Conservation (phyloP, 2,329 filamentous ascomycete species). For the Podosphaera aphanis region DNA sequence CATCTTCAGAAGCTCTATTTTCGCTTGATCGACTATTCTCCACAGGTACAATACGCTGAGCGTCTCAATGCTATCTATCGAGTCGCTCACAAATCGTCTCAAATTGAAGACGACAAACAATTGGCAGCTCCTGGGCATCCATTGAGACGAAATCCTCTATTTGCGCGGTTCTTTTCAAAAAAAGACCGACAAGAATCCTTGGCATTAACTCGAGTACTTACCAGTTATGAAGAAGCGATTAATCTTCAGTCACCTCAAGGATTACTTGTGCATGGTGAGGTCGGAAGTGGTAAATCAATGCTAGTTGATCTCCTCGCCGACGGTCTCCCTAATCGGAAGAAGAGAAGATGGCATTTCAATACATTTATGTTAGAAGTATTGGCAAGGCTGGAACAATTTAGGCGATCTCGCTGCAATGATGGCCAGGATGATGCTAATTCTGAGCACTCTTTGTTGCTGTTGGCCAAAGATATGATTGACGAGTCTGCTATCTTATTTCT, state of each 20-base stretch:
- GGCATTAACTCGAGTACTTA: constrained; percentile 45
- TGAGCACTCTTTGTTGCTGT: constrained; percentile 47
- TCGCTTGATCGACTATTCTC: constrained; percentile 37
- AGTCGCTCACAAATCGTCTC: constrained; percentile 15
- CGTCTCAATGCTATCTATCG: constrained; percentile 36
- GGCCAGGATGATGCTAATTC: constrained; percentile 7
- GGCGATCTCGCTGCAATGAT: constrained; percentile 16
- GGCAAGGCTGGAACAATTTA: constrained; percentile 43
- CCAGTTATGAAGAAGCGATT: constrained; percentile 46
- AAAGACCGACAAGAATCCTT: constrained; percentile 31
- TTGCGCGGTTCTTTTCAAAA: constrained; percentile 33
- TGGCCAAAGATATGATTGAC: constrained; percentile 54
- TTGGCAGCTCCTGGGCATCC: constrained; percentile 30
- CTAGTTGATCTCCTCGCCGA: constrained; percentile 64
- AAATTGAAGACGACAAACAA: constrained; percentile 16
- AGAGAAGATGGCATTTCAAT: constrained; percentile 62
- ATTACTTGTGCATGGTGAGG: constrained; percentile 56
- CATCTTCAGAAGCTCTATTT: constrained; percentile 54
- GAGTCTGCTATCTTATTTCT: constrained; percentile 56
- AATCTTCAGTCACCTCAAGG: constrained; percentile 49
- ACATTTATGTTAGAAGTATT: constrained; percentile 66
- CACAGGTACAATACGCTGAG: constrained; percentile 42
- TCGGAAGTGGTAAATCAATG: constrained; percentile 69
- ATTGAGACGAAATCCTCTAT: constrained; percentile 33
- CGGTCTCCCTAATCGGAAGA: constrained; percentile 47